Percentiles rank a stretch among this genome's conserved stretches.
Evolutionary conservation across 139 green algal genomes (phyloP).

Genomic region (Pseudopediastrum boryanum): DNA sequence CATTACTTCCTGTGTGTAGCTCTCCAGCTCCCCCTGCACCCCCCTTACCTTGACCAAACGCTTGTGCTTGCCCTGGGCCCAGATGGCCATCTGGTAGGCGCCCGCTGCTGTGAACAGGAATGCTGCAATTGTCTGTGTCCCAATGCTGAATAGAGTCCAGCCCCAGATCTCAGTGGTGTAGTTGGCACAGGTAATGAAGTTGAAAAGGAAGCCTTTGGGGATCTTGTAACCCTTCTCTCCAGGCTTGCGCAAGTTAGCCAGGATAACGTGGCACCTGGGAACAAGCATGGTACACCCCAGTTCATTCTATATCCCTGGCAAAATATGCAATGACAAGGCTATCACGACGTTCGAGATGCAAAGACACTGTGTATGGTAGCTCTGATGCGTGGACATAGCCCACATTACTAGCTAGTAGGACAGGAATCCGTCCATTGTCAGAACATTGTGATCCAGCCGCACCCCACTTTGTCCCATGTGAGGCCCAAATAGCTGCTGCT

Average conservation of each 20-base stretch:
- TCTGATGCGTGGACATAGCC: too few species aligned
- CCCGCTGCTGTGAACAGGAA: constrained; percentile 85
- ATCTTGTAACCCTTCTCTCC: constrained; percentile 89
- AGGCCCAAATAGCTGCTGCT: too few species aligned
- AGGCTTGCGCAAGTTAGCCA: constrained; percentile 78
- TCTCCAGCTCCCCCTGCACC: background rate
- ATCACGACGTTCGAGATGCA: too few species aligned
- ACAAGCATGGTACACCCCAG: too few species aligned
- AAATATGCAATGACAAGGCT: too few species aligned
- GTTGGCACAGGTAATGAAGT: constrained; percentile 97
- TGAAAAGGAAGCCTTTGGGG: constrained; percentile 89
- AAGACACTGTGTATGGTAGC: too few species aligned
- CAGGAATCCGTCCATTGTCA: too few species aligned
- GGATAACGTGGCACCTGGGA: constrained; percentile 88
- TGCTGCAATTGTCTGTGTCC: constrained; percentile 78
- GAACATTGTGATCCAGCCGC: too few species aligned
- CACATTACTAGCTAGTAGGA: too few species aligned
- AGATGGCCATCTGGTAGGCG: constrained; percentile 84
- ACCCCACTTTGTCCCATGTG: too few species aligned
- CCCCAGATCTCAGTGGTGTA: constrained; percentile 91
- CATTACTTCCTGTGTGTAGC: background rate
- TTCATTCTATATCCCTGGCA: too few species aligned
- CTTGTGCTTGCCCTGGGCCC: constrained; percentile 92
- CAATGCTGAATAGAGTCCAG: constrained; percentile 91
- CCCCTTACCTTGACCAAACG: constrained; percentile 80